Conservation (phyloP, 441 rosid genomes). For the Gossypium armourianum region DNA sequence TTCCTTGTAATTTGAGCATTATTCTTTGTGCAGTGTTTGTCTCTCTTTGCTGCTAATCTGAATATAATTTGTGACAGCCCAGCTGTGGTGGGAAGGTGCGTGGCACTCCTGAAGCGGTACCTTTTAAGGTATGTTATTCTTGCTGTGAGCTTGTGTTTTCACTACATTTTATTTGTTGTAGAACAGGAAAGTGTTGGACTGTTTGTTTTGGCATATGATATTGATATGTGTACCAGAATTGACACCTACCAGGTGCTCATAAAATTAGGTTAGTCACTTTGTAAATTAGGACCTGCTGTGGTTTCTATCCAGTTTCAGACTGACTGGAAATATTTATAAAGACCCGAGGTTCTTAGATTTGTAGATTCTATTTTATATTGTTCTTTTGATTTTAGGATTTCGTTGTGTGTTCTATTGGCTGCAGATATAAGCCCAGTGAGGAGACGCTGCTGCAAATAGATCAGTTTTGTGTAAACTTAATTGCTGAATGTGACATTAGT, state of each 20-base stretch:
- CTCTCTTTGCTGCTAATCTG: conserved; percentile 22
- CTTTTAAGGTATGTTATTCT: conserved; percentile 57
- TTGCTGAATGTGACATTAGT: conserved; percentile 64
- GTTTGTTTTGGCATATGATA: neutral
- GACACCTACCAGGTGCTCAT: neutral
- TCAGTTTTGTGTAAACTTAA: conserved; percentile 63
- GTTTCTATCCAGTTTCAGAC: neutral
- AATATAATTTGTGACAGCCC: conserved; percentile 57
- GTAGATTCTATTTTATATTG: neutral
- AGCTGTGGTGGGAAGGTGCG: conserved; percentile 88
- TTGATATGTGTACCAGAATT: neutral
- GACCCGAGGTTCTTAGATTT: neutral
- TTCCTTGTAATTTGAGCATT: neutral
- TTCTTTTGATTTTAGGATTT: conserved; percentile 12
- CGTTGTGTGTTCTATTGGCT: conserved; percentile 15
- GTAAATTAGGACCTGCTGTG: conserved; percentile 7
- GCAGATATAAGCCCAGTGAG: conserved; percentile 92
- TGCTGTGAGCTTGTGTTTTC: conserved; percentile 17
- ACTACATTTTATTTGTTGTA: neutral
- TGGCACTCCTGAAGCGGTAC: conserved; percentile 79
- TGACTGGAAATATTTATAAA: conserved; percentile 9
- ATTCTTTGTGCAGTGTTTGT: conserved; percentile 1
- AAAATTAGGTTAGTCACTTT: neutral
- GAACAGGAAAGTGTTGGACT: neutral
- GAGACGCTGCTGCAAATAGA: conserved; percentile 83